Conservation (phyloP, 139 green algal genomes). For the Trebouxia sp. region DNA sequence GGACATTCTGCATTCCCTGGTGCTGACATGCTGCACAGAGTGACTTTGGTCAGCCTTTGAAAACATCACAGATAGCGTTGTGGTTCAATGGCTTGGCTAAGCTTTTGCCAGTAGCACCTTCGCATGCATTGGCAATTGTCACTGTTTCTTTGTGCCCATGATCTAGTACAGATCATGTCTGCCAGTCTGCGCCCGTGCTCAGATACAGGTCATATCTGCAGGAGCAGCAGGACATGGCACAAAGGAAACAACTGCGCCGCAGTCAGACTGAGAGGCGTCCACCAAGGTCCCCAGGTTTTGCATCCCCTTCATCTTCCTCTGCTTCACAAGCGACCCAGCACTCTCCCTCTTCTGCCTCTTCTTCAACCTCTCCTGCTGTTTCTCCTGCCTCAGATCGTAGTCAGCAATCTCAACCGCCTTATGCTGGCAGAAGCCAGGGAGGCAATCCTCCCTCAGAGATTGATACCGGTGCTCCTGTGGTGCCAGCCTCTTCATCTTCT, state of each 20-base stretch:
- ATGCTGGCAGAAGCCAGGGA: background rate
- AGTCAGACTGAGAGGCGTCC: background rate
- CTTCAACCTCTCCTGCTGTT: background rate
- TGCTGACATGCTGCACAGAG: no score
- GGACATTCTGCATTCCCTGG: no score
- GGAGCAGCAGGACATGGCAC: slow-evolving; percentile 10
- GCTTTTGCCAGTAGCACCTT: no score
- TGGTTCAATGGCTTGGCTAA: no score
- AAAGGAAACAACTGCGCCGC: background rate
- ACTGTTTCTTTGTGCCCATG: no score
- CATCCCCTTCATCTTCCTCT: background rate
- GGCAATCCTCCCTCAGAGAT: no score
- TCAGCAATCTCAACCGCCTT: no score
- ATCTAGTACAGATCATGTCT: no score
- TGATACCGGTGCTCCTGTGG: background rate
- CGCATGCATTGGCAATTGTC: no score
- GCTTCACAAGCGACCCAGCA: background rate
- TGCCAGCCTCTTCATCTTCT: background rate
- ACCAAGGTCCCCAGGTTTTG: background rate
- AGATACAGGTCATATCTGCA: background rate
- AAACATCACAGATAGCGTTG: no score
- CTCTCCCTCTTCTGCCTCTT: background rate
- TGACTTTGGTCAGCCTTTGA: no score
- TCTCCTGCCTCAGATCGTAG: background rate
- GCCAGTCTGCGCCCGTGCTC: no score